These are phyloP conservation scores for Sporobolomyces phaffii DNA, from an alignment of 768 basidiomycete genomes.

Conservation along the genomic window DNA sequence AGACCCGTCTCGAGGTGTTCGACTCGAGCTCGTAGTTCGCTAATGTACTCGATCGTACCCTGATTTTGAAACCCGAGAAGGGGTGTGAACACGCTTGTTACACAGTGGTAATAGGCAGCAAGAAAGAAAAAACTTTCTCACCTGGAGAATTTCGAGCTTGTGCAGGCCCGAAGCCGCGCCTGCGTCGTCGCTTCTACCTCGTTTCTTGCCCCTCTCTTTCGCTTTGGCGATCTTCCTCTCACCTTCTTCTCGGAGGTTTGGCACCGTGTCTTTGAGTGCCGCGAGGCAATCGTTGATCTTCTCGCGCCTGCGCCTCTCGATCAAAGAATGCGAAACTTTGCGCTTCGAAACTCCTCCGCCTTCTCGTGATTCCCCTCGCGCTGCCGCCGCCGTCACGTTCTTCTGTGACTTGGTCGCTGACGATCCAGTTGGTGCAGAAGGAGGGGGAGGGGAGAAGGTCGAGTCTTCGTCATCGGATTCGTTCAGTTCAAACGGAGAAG, in stretches of 20 bases:
- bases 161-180: conserved; percentile 30
- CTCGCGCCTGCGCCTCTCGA: conserved; percentile 85
- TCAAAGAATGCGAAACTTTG: conserved; percentile 88
- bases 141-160: conserved; percentile 40
- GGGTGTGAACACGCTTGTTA: no score
- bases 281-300: conserved; percentile 91
- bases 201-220: conserved; percentile 30
- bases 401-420: background rate
- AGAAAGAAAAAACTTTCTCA: no score
- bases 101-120: no score
- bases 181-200: conserved; percentile 3
- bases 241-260: conserved; percentile 44
- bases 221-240: conserved; percentile 30
- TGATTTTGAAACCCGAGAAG: no score
- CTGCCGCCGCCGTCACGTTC: background rate
- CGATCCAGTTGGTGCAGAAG: background rate
- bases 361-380: background rate
- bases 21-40: conserved; percentile 7
- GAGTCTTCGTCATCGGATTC: background rate
- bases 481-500: conserved; percentile 6
- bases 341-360: conserved; percentile 54
- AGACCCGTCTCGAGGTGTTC: conserved; percentile 12
- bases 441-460: conserved; percentile 2
- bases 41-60: conserved; percentile 32
- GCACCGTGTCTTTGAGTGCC: conserved; percentile 70